Conservation (phyloP, 2,329 filamentous ascomycete species). For the Aaosphaeria arxii region DNA sequence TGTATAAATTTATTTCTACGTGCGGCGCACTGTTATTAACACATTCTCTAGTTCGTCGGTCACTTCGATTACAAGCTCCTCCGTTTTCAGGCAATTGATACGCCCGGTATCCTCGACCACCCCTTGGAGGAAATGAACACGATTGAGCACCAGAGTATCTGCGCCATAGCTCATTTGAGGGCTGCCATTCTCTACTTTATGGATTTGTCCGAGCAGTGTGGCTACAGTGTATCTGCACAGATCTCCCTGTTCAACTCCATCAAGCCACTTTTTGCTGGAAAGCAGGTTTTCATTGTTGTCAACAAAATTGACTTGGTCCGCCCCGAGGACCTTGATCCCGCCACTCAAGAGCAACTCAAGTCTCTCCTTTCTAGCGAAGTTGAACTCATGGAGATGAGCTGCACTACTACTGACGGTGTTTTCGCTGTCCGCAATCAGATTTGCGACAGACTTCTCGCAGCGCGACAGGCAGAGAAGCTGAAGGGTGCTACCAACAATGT, state of each 20-base stretch:
- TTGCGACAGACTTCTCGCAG: constrained; percentile 88
- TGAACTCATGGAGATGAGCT: constrained; percentile 89
- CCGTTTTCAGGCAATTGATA: constrained; percentile 90
- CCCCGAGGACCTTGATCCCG: constrained; percentile 80
- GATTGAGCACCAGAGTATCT: constrained; percentile 99
- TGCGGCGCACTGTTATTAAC: no score
- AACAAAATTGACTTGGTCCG: constrained; percentile 96
- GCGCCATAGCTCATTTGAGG: constrained; percentile 92
- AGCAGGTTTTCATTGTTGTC: constrained; percentile 92
- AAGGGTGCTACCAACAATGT: constrained; percentile 79
- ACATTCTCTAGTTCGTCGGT: not conserved
- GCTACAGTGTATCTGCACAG: constrained; percentile 89
- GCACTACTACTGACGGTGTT: constrained; percentile 90
- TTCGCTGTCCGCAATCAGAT: constrained; percentile 93
- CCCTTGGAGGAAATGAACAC: constrained; percentile 98
- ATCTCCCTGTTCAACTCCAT: constrained; percentile 95
- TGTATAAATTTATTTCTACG: constrained; percentile 51
- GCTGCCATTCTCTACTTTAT: constrained; percentile 97
- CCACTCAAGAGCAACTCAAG: constrained; percentile 74
- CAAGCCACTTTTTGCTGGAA: constrained; percentile 95
- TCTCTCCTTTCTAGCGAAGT: constrained; percentile 79
- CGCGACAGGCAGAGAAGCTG: constrained; percentile 91
- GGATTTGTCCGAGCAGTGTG: constrained; percentile 95
- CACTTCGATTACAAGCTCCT: constrained; percentile 59
- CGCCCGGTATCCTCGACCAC: constrained; percentile 96